Percentiles rank a stretch among this genome's conserved stretches.
Evolutionary conservation across 305 asterid genomes (phyloP).

Genomic region (Solanum hybrid): DNA sequence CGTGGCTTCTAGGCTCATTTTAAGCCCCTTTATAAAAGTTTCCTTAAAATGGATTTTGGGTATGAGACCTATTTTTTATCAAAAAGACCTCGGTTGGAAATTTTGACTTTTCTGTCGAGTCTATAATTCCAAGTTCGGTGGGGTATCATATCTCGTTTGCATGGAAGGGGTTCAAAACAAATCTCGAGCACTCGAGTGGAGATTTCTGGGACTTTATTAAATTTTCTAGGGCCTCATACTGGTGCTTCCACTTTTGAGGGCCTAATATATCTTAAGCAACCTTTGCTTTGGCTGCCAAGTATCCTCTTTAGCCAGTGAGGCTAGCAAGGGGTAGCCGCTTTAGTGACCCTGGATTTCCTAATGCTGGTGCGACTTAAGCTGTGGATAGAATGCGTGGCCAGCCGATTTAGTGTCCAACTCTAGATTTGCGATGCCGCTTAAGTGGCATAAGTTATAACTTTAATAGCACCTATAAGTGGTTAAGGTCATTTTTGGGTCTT

Average conservation of each 20-base stretch:
- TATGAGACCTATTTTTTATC: not conserved
- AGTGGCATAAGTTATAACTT: not conserved
- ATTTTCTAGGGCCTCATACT: not conserved
- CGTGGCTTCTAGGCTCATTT: not conserved
- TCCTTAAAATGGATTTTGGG: not conserved
- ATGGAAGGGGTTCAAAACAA: not conserved
- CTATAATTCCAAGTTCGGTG: not conserved
- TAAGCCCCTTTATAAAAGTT: not conserved
- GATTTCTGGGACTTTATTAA: not conserved
- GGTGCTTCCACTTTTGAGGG: not conserved
- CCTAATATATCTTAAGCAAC: not conserved
- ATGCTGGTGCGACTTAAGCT: not conserved
- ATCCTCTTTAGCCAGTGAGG: not conserved
- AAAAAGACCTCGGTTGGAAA: not conserved
- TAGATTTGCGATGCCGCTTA: not conserved
- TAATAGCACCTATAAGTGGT: not conserved
- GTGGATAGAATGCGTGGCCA: not conserved
- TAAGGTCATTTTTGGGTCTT: not conserved
- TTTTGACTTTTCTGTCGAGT: not conserved
- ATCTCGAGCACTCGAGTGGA: not conserved
- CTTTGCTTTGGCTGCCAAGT: not conserved
- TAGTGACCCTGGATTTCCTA: not conserved
- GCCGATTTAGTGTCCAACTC: not conserved
- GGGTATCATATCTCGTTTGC: not conserved
- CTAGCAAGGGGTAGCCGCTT: not conserved